Conservation (phyloP, 805 yeast genomes). For the Hanseniaspora hatyaiensis region DNA sequence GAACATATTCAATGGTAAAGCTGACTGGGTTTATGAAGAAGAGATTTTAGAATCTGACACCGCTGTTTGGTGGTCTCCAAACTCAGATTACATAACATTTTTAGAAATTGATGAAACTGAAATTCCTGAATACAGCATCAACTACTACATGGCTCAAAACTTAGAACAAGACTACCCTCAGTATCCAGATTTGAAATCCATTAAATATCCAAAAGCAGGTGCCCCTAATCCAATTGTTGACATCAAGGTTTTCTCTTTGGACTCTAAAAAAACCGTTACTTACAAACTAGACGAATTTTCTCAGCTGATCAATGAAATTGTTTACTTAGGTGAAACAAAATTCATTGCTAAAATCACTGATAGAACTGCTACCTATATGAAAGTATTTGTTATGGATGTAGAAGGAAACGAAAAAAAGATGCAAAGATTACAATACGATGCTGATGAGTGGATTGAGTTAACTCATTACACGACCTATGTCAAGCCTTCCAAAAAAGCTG, state of each 20-base stretch:
- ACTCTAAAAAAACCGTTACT: conserved; percentile 27
- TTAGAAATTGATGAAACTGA: conserved; percentile 59
- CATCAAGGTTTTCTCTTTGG: conserved; percentile 36
- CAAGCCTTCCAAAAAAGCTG: conserved; percentile 37
- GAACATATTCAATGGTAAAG: conserved; percentile 70
- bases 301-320: conserved; percentile 51
- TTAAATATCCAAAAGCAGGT: conserved; percentile 83
- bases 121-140: conserved; percentile 63
- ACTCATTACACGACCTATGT: conserved; percentile 50
- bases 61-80: conserved; percentile 82
- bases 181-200: conserved; percentile 49
- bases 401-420: conserved; percentile 20
- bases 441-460: conserved; percentile 69
- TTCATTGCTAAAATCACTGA: conserved; percentile 49
- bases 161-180: conserved; percentile 30
- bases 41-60: conserved; percentile 63
- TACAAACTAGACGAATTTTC: conserved; percentile 32
- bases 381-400: conserved; percentile 44
- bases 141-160: conserved; percentile 53
- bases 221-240: conserved; percentile 58
- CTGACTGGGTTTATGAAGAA: conserved; percentile 93
- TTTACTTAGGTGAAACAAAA: conserved; percentile 51
- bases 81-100: conserved; percentile 52
- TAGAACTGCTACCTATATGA: conserved; percentile 55
- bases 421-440: conserved; percentile 37